Evolutionary conservation across 176 grass and related monocot species (phyloP).

Genomic region (Ensete glaucum): DNA sequence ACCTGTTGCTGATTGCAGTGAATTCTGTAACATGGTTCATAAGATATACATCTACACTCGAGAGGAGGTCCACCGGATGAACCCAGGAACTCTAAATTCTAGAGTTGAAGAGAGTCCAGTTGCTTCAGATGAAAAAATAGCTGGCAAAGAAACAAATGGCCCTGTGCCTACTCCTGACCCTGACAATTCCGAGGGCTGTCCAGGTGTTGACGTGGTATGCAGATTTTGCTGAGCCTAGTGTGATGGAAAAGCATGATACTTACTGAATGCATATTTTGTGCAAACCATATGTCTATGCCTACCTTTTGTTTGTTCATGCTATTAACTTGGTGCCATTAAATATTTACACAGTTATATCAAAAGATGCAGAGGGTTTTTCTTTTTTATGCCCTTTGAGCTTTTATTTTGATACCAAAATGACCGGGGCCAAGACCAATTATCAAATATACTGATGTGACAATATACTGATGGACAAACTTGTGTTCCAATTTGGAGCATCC

Average conservation of each 20-base stretch:
- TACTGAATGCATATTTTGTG: not conserved
- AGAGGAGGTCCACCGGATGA: constrained; percentile 88
- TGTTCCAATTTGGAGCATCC: not conserved
- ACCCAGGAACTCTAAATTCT: constrained; percentile 51
- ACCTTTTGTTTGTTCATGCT: too few relatives aligned
- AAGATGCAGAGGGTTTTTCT: not conserved
- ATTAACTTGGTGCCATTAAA: not conserved
- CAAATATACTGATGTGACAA: not conserved
- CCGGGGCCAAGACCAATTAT: too few relatives aligned
- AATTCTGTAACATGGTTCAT: constrained; percentile 79
- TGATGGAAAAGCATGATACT: not conserved
- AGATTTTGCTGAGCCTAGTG: not conserved
- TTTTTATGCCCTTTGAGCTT: not conserved
- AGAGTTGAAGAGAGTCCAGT: constrained; percentile 44
- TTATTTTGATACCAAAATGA: not conserved
- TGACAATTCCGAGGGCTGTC: constrained; percentile 48
- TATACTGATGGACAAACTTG: not conserved
- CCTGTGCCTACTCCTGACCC: constrained; percentile 34
- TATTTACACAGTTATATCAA: not conserved
- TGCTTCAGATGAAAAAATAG: constrained; percentile 39
- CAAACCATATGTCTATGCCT: not conserved
- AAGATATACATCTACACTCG: constrained; percentile 87
- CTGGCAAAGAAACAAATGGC: constrained; percentile 31
- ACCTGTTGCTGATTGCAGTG: constrained; percentile 37
- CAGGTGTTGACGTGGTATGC: constrained; percentile 10